Percentiles rank a stretch among this genome's conserved stretches.
Conservation (phyloP, 164 flowering plant genomes). For the Dillenia suffruticosa region DNA sequence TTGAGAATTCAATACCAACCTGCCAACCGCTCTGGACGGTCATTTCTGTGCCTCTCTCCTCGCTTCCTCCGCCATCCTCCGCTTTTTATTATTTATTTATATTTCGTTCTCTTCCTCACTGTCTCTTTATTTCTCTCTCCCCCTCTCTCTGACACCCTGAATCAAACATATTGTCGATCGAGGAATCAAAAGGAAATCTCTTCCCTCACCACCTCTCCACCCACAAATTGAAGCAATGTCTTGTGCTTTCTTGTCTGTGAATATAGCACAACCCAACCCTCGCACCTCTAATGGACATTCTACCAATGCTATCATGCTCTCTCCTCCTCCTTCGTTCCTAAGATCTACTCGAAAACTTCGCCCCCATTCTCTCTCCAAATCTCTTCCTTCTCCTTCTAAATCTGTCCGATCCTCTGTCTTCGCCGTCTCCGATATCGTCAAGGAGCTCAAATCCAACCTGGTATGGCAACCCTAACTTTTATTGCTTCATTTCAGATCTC, state of each 20-base stretch:
- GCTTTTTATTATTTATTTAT: background rate
- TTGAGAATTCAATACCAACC: background rate
- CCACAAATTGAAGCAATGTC: conserved; percentile 13
- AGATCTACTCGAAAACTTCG: conserved; percentile 36
- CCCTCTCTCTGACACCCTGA: background rate
- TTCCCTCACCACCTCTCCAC: background rate
- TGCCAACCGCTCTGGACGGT: conserved; percentile 19
- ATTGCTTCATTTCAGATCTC: no score
- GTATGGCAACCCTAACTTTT: no score
- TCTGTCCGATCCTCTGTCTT: conserved; percentile 32
- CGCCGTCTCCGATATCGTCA: conserved; percentile 63
- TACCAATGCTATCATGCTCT: conserved; percentile 19
- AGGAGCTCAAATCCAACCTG: conserved; percentile 37
- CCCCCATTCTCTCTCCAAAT: conserved; percentile 8
- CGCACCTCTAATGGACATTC: conserved; percentile 18
- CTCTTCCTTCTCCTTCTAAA: conserved; percentile 1
- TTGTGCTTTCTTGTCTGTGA: conserved; percentile 32
- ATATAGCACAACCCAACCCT: conserved; percentile 20
- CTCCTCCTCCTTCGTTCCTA: conserved; percentile 20
- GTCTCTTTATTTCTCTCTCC: background rate
- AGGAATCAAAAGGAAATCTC: background rate
- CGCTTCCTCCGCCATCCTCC: conserved; percentile 31
- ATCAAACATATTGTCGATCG: background rate
- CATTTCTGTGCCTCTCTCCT: conserved; percentile 19
- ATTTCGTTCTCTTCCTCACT: background rate